phyloP scores from a whole-genome alignment of 345 rosid genomes.

The Psidium friedrichsthalianum region DNA sequence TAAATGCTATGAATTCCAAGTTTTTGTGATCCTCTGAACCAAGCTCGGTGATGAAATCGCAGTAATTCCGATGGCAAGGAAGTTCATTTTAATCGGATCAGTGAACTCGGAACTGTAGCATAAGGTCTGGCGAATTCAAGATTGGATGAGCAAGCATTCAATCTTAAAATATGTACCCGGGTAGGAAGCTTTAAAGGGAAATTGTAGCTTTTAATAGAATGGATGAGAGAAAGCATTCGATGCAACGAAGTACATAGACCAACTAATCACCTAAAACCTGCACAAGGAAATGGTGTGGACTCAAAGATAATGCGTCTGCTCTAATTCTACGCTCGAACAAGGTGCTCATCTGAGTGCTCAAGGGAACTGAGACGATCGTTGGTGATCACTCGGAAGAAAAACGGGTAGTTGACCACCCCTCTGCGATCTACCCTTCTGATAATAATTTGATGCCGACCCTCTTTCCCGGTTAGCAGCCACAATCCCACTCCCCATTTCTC shows the following conservation, averaged over 20 bases:
- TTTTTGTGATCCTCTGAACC: not conserved
- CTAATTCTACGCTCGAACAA: not conserved
- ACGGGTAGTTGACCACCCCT: conserved; percentile 83
- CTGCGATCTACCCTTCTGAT: conserved; percentile 53
- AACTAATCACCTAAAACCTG: not conserved
- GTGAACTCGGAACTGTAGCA: not conserved
- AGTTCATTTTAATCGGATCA: not conserved
- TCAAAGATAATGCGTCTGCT: not conserved
- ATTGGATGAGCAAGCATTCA: not conserved
- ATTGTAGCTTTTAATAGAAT: not conserved
- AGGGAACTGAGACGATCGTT: conserved; percentile 34
- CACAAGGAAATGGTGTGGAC: not conserved
- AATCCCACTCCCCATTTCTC: conserved; percentile 24
- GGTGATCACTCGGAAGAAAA: conserved; percentile 71
- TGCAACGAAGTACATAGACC: not conserved
- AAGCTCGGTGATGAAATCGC: not conserved
- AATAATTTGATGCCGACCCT: conserved; percentile 30
- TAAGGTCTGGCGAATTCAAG: not conserved
- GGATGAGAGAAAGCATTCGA: not conserved
- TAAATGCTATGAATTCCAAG: not conserved
- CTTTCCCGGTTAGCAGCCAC: conserved; percentile 18
- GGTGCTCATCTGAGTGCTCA: conserved; percentile 1
- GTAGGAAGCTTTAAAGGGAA: not conserved
- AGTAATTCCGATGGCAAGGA: not conserved
- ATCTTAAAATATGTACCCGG: not conserved